phyloP scores from a whole-genome alignment of 306 rosid species.

The Quercus aquifolioides region DNA sequence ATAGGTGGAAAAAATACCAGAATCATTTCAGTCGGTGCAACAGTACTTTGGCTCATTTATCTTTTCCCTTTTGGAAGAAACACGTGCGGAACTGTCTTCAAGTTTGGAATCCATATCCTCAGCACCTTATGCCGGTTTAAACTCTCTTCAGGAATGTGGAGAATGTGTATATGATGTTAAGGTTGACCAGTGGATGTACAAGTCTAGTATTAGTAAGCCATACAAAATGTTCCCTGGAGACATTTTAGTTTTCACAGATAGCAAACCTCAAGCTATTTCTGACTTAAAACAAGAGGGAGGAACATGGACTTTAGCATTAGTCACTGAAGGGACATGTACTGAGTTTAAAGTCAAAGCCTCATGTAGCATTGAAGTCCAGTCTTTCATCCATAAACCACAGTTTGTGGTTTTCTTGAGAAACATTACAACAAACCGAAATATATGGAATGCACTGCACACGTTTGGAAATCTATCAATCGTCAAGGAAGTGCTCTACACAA shows the following conservation, averaged over 20 bases:
- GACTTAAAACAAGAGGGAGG: conserved; percentile 51
- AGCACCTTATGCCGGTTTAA: conserved; percentile 52
- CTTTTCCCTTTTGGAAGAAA: conserved; percentile 62
- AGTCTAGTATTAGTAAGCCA: conserved; percentile 43
- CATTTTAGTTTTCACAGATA: conserved; percentile 53
- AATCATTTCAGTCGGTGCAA: conserved; percentile 31
- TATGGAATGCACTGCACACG: conserved; percentile 61
- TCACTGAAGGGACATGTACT: conserved; percentile 24
- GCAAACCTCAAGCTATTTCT: conserved; percentile 39
- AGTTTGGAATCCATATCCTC: conserved; percentile 44
- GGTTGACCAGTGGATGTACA: conserved; percentile 48
- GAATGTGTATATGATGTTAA: conserved; percentile 29
- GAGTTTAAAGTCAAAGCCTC: conserved; percentile 44
- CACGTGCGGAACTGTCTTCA: conserved; percentile 43
- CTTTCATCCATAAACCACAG: conserved; percentile 19
- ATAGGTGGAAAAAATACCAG: conserved; percentile 52
- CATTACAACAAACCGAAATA: conserved; percentile 37
- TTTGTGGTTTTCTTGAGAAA: conserved; percentile 49
- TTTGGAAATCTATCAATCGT: conserved; percentile 25
- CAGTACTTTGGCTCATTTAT: conserved; percentile 46
- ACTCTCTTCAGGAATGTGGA: conserved; percentile 22
- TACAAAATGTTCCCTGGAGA: conserved; percentile 68
- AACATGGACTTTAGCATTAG: conserved; percentile 50
- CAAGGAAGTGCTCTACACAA: conserved; percentile 29
- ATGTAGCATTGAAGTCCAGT: conserved; percentile 18